Percentiles rank a stretch among this genome's conserved stretches.
phyloP scores from a whole-genome alignment of 768 basidiomycete genomes.

The Epithele typhae region DNA sequence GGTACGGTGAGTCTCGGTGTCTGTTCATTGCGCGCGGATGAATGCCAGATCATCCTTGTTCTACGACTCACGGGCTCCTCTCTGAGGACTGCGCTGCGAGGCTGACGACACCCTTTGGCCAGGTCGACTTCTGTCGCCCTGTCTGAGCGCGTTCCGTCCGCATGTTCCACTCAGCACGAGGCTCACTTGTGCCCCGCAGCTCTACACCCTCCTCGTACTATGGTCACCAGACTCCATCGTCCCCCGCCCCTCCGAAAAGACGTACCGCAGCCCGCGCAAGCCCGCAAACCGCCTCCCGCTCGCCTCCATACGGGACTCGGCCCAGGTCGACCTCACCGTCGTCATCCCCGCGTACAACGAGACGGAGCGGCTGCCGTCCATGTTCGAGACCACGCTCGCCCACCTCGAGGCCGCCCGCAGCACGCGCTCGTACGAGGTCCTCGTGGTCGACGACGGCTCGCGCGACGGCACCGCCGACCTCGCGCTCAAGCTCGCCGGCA shows the following conservation, averaged over 20 bases:
- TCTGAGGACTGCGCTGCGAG: conserved; percentile 45
- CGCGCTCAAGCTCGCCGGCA: conserved; percentile 59
- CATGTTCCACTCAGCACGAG: background rate
- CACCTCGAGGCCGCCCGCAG: conserved; percentile 44
- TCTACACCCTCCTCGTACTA: conserved; percentile 64
- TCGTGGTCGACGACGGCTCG: conserved; percentile 91
- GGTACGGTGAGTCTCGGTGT: conserved; percentile 19
- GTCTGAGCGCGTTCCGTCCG: conserved; percentile 30
- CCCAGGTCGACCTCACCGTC: conserved; percentile 69
- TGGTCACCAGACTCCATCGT: conserved; percentile 71
- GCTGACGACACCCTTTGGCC: conserved; percentile 61
- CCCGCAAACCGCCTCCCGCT: conserved; percentile 53
- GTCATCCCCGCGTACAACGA: conserved; percentile 94
- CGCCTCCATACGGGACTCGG: conserved; percentile 48
- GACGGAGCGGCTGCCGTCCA: conserved; percentile 70
- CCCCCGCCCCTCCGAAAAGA: conserved; percentile 62
- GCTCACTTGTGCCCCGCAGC: conserved; percentile 34
- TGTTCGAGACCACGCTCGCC: conserved; percentile 74
- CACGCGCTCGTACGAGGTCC: conserved; percentile 62
- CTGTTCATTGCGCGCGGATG: conserved; percentile 39
- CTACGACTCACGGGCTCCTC: conserved; percentile 68
- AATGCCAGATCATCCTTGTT: conserved; percentile 85
- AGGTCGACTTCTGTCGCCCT: conserved; percentile 32
- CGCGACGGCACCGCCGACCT: conserved; percentile 64
- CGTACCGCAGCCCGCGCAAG: conserved; percentile 55